Base-by-base conservation (phyloP, 2,329 filamentous ascomycete genomes). In the Fusarium torreyae region DNA sequence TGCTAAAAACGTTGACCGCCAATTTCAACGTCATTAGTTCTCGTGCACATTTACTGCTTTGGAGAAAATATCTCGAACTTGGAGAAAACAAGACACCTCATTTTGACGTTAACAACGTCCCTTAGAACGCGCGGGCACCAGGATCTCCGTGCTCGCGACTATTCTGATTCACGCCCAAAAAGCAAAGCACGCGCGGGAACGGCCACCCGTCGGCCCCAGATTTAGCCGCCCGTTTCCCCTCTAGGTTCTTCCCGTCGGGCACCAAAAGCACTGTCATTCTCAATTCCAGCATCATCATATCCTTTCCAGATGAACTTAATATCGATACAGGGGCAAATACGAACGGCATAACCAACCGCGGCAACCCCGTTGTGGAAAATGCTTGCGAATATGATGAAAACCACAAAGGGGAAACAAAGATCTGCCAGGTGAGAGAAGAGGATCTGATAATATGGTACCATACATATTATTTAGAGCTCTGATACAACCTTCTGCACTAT, bases 221-320 rank as follows among this genome's bases (percentile, higher is more conserved):
- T 57, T 70, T 70, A 70, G 24, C 68, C 64, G 68, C 52, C 62
- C 56, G 56, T 48, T 69, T 56, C 31, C 39, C 38, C 36, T 64
- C 60, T 53, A 65, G 45, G 36, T 56, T 63, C 39, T 38, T 57
- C 24, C 48, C 66, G 61, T 46, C 52, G 24, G 34, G 44, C 51
- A 52, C 51, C 44, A 51, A 50, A 38, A 40, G 33, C 31, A 42
- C n/a, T 26, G 24, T 20, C 38, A 31, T 22, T 28, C 26, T 53
- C 20, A 34, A 20, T 28, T 31, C 34, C 13, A 36, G 38, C 42
- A 48, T 26, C 36, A 48, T 26, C 36, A 40, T 53, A n/a, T 40
- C 39, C 22, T 31, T 13, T 31, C 28, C 28, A 31, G 28, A 31
- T 13, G 28, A 13, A 31, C 28, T 31, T 31, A 31, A 31, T 31